Base-by-base conservation (phyloP, 768 basidiomycete species). In the Tulasnella sp. region DNA sequence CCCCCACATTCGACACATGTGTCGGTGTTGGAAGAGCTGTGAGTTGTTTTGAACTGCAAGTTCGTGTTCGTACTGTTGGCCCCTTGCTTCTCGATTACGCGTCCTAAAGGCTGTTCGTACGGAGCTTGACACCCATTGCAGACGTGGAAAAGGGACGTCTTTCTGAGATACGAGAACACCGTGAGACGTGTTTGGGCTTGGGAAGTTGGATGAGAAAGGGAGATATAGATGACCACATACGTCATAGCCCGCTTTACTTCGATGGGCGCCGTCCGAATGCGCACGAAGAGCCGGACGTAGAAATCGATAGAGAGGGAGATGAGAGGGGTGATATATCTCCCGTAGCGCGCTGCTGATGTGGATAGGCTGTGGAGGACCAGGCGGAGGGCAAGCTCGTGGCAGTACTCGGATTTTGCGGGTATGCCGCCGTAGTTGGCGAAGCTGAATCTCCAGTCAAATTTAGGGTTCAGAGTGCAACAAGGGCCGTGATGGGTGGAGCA, bases 381-480 rank as follows among this genome's bases (percentile, higher is more conserved):
- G 19, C 96, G 84, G 25, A 99, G 80, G 22, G 91, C 89, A 42
- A 80, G 83, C 78, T 99, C 94, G 66, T 99, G 94, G 62, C 84
- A 86, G 69, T 90, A 99, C 71, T 96, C 94, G n/a, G 87, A 83
- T 67, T 89, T 92, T 25, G 87, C 77, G 42, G 89, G 84, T 4
- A 87, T 75, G 3, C 94, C 94, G 9, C 94, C 94, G 69, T 99
- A 99, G 66, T 96, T 97, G 0, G 93, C 83, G 71, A 82, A 97
- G 71, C 92, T 94, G 65, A 3, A n/a, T n/a, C n/a, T n/a, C n/a
- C n/a, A n/a, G n/a, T n/a, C n/a, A n/a, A 38, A 10, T 1, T 25
- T 21, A 17, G 45, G 49, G 46, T 10, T 48, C n/a, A 7, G 24
- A 7, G 38, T 57, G 42, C 17, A 34, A 44, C 27, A 30, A n/a